phyloP scores from a whole-genome alignment of 2,329 filamentous ascomycete species.

The Nakataea oryzae region DNA sequence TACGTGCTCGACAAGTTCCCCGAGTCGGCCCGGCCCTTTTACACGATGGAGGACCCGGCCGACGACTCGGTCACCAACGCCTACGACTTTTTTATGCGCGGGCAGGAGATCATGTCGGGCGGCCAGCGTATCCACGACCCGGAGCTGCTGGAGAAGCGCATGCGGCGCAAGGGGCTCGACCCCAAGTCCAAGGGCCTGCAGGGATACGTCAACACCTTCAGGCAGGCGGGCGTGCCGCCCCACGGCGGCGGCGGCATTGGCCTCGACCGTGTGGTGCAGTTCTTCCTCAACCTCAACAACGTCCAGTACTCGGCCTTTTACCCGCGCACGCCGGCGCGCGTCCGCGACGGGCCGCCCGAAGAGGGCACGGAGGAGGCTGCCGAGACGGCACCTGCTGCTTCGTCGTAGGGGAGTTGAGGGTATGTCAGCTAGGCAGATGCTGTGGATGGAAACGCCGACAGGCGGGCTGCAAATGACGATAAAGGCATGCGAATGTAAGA shows the following conservation, averaged over 20 bases:
- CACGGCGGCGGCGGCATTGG: slow-evolving; percentile 86
- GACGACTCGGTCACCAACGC: slow-evolving; percentile 57
- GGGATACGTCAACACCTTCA: slow-evolving; percentile 78
- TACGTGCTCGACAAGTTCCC: slow-evolving; percentile 97
- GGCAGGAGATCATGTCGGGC: slow-evolving; percentile 86
- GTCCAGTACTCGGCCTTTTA: slow-evolving; percentile 49
- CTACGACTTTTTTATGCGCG: slow-evolving; percentile 81
- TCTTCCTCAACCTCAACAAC: slow-evolving; percentile 46
- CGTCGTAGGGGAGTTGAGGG: neutral
- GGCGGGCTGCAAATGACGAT: too few relatives aligned
- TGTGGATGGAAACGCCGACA: too few relatives aligned
- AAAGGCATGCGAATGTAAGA: too few relatives aligned
- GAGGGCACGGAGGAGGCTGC: neutral
- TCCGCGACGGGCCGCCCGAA: slow-evolving; percentile 2
- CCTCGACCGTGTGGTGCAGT: slow-evolving; percentile 71
- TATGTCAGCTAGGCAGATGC: too few relatives aligned
- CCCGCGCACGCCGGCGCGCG: slow-evolving; percentile 37
- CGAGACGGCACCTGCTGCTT: neutral
- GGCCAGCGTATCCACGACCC: slow-evolving; percentile 86
- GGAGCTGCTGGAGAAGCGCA: slow-evolving; percentile 62
- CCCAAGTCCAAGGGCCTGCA: slow-evolving; percentile 63
- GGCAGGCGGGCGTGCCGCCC: slow-evolving; percentile 69
- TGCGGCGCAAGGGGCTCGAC: slow-evolving; percentile 72
- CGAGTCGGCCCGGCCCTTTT: slow-evolving; percentile 78
- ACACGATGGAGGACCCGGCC: slow-evolving; percentile 69